Percentiles rank a stretch among this genome's conserved stretches.
These are phyloP conservation scores for Wickerhamomyces pijperi DNA, from an alignment of 805 yeast species.

Conservation along the genomic window DNA sequence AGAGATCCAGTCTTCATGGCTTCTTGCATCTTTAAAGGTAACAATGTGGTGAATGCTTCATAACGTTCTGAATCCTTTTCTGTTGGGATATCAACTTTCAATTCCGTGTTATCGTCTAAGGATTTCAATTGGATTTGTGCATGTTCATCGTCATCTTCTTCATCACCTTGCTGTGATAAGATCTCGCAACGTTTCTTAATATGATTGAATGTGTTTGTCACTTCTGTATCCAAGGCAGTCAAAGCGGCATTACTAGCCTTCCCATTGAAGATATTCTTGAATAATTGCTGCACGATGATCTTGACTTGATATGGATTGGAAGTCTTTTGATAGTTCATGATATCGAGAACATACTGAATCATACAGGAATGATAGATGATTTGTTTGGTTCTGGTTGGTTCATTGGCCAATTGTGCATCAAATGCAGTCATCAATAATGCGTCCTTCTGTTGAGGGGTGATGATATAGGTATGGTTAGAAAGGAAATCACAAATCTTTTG, in stretches of 20 bases:
- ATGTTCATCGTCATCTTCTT: conserved; percentile 25
- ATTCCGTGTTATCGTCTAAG: conserved; percentile 71
- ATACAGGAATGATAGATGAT: conserved; percentile 74
- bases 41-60: conserved; percentile 38
- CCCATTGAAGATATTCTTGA: conserved; percentile 40
- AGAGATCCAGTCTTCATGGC: conserved; percentile 67
- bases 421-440: conserved; percentile 89
- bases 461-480: conserved; percentile 47
- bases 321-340: conserved; percentile 25
- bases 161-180: conserved; percentile 30
- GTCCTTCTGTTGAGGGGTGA: conserved; percentile 80
- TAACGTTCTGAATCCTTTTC: conserved; percentile 31
- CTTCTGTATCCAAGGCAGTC: conserved; percentile 62
- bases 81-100: conserved; percentile 63
- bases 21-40: conserved; percentile 52
- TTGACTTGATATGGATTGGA: conserved; percentile 22
- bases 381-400: conserved; percentile 42
- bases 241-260: conserved; percentile 43
- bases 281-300: conserved; percentile 52
- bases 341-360: conserved; percentile 53
- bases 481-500: conserved; percentile 41
- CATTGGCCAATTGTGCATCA: conserved; percentile 61
- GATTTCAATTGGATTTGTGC: conserved; percentile 83
- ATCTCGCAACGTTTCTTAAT: conserved; percentile 65
- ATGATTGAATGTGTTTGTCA: conserved; percentile 63